Conservation (phyloP, 495 filamentous ascomycete genomes). For the Xylaria castorea region DNA sequence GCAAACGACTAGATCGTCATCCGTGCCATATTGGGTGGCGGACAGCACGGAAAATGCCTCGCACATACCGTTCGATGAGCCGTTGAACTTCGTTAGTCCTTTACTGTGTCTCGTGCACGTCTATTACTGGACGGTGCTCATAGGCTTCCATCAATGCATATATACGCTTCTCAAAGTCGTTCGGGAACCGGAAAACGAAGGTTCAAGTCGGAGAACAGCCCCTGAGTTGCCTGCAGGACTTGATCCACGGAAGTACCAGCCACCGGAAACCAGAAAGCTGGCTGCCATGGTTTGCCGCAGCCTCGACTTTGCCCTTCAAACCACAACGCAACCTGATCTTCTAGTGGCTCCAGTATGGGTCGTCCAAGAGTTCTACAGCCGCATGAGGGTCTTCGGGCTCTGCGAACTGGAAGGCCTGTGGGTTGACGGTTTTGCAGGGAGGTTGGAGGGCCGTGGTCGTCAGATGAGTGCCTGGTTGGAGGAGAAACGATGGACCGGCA, state of each 20-base stretch:
- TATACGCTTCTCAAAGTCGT: constrained; percentile 46
- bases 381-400: constrained; percentile 36
- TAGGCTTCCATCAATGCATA: constrained; percentile 48
- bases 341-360: constrained; percentile 45
- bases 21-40: constrained; percentile 36
- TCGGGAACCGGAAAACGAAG: constrained; percentile 38
- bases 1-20: constrained; percentile 31
- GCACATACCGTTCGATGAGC: constrained; percentile 46
- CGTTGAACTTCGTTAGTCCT: constrained; percentile 43
- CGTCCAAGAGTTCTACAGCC: constrained; percentile 42
- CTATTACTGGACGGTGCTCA: constrained; percentile 50
- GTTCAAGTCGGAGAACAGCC: neutral
- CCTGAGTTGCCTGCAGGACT: constrained; percentile 35
- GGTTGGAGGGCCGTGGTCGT: constrained; percentile 35
- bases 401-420: constrained; percentile 49
- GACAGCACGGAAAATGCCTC: constrained; percentile 22
- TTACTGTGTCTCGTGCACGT: constrained; percentile 46
- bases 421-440: constrained; percentile 47
- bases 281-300: constrained; percentile 48
- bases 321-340: constrained; percentile 49
- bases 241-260: constrained; percentile 38
- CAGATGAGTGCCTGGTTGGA: constrained; percentile 36
- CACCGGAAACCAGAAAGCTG: constrained; percentile 37
- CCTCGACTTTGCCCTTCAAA: constrained; percentile 46
- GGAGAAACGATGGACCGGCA: constrained; percentile 37